Conservation (phyloP, 495 filamentous ascomycete genomes). For the Neurospora hispaniola region DNA sequence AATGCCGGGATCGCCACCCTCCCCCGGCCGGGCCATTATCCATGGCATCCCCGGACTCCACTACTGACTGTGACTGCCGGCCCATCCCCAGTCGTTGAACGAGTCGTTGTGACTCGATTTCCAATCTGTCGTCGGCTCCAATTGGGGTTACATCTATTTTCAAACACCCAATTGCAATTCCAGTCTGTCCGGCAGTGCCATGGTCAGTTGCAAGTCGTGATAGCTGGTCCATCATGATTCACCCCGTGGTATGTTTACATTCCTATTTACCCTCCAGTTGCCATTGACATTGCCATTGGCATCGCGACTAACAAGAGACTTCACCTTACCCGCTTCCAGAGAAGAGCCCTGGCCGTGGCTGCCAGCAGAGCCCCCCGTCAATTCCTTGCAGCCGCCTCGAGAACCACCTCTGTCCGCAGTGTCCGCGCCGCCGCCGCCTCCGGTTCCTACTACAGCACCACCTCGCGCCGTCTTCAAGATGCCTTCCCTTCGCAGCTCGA, state of each 20-base stretch:
- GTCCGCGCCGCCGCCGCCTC: slow-evolving; percentile 3
- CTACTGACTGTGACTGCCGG: neutral
- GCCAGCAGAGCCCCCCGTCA: slow-evolving; percentile 15
- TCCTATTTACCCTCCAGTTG: neutral
- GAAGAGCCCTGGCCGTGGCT: slow-evolving; percentile 21
- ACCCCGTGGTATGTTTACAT: slow-evolving; percentile 12
- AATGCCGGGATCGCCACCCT: neutral
- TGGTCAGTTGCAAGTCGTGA: slow-evolving; percentile 4
- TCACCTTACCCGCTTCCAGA: slow-evolving; percentile 3
- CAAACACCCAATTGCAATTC: neutral
- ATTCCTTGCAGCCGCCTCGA: slow-evolving; percentile 1
- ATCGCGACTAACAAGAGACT: neutral
- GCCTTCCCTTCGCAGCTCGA: slow-evolving; percentile 21
- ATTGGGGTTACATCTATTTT: neutral
- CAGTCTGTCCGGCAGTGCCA: neutral
- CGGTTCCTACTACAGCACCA: slow-evolving; percentile 14
- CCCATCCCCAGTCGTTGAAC: neutral
- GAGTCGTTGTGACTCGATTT: neutral
- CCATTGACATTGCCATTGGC: neutral
- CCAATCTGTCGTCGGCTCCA: neutral
- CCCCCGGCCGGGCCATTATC: neutral
- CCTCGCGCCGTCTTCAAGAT: slow-evolving; percentile 13
- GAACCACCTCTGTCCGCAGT: slow-evolving; percentile 2
- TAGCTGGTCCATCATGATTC: slow-evolving; percentile 12
- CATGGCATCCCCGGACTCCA: neutral